Conservation (phyloP, 352 stramenopile species). For the Globisporangium megalacanthum region DNA sequence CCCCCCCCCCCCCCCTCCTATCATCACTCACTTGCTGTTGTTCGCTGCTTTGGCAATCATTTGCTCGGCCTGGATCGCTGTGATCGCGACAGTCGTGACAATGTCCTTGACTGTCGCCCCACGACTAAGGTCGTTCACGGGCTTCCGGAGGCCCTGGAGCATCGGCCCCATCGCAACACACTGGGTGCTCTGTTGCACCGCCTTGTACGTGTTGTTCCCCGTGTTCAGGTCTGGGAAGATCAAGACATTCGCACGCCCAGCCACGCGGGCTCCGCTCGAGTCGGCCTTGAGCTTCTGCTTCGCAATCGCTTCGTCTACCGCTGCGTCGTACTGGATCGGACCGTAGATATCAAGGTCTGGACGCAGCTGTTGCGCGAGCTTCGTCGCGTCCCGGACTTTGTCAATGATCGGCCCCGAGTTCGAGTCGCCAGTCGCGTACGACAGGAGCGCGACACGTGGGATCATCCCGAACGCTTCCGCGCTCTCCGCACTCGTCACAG, state of each 20-base stretch:
- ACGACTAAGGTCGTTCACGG: conserved; percentile 87
- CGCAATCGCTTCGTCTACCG: conserved; percentile 68
- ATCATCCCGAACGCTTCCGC: conserved; percentile 75
- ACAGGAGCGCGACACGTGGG: conserved; percentile 77
- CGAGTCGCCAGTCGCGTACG: conserved; percentile 78
- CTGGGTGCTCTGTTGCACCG: conserved; percentile 72
- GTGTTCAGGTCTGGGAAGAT: conserved; percentile 88
- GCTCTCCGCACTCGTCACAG: conserved; percentile 67
- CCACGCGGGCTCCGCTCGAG: conserved; percentile 51
- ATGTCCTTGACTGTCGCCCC: conserved; percentile 88
- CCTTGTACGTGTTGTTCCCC: conserved; percentile 90
- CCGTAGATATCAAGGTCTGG: conserved; percentile 80
- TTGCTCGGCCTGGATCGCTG: conserved; percentile 80
- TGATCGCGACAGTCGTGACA: conserved; percentile 87
- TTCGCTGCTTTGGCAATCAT: conserved; percentile 25
- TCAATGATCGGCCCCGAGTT: conserved; percentile 80
- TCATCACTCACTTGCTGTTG: neutral
- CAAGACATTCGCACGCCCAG: conserved; percentile 77
- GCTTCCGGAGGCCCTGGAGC: conserved; percentile 83
- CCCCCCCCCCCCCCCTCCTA: too few relatives aligned
- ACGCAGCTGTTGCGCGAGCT: conserved; percentile 56
- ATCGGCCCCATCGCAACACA: conserved; percentile 85
- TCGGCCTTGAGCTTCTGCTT: conserved; percentile 77
- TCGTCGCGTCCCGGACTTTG: conserved; percentile 78
- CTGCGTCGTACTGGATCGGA: conserved; percentile 85